Evolutionary conservation across 1,284 basidiomycete species (phyloP), one percentile per base, ranked within the genome.

Genomic region (Flammula alnicola): DNA sequence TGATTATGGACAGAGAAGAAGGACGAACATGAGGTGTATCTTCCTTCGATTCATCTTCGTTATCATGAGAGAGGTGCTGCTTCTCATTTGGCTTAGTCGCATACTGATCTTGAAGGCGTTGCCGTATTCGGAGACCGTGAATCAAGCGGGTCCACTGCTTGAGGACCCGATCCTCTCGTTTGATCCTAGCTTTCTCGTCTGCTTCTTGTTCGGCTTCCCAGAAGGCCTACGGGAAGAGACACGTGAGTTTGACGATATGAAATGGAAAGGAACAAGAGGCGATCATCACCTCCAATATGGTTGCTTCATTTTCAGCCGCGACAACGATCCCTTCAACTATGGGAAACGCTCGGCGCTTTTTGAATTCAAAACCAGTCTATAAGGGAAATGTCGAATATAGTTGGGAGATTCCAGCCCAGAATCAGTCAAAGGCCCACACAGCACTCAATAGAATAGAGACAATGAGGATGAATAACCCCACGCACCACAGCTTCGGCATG

Each of bases 291-390:
- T 95, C 91, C 31, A 93, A 71, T n/a, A 97, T 67, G 4, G 78
- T 65, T 4, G 79, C 73, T 65, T 93, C 88, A 58, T 93, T 84
- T 67, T 95, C 92, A 39, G 77, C 75, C 7, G 95, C 91, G 12
- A 95, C 79, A 12, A 99, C 94, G 12, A 98, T 81, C 16, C 96
- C 96, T 25, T 85, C 83, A 39, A 97, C 76, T 56, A 93, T 78
- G 4, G 96, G 96, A 50, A 85, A 84, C 0, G 95, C 95, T 44
- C 85, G 79, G 14, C 91, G 85, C 67, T 95, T 95, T 62, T 88
- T 91, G 74, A 99, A 99, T 69, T 98, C 96, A 68, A 99, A 99
- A 10, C 94, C 91, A 42, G 84, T 91, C 91, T 92, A 39, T 33
- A 39, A 43, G 25, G 16, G 11, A 17, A 50, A 29, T 16, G 42